Conservation (phyloP, 140 eudicot species). For the Senecio squalidus region DNA sequence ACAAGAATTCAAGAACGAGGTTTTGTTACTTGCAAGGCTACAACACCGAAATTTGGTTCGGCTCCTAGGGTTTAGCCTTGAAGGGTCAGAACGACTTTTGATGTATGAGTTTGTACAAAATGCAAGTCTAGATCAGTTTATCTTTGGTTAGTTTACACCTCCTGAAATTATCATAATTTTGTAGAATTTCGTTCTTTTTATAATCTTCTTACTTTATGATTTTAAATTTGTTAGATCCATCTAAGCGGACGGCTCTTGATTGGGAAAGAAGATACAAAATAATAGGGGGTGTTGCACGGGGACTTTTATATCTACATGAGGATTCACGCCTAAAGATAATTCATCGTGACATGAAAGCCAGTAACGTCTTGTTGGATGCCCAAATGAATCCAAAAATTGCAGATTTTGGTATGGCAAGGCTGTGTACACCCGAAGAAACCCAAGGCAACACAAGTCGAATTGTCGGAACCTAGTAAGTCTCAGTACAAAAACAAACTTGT, state of each 20-base stretch:
- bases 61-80: constrained; percentile 37
- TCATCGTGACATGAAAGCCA: constrained; percentile 53
- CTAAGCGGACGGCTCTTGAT: constrained; percentile 16
- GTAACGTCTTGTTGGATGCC: constrained; percentile 44
- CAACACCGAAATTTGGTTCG: constrained; percentile 32
- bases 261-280: constrained; percentile 38
- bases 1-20: constrained; percentile 44
- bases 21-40: constrained; percentile 27
- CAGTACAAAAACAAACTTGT: not conserved
- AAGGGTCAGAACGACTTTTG: constrained; percentile 31
- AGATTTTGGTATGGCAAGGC: constrained; percentile 64
- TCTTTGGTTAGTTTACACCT: constrained; percentile 24
- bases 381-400: constrained; percentile 59
- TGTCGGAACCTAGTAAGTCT: constrained; percentile 59
- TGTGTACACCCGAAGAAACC: constrained; percentile 42
- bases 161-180: not conserved
- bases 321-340: constrained; percentile 47
- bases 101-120: constrained; percentile 45
- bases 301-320: constrained; percentile 49
- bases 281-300: constrained; percentile 44
- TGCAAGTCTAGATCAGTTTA: constrained; percentile 28
- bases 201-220: no score
- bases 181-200: no score
- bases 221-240: constrained; percentile 15
- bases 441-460: constrained; percentile 42